A percentile compares a stretch with the other conserved stretches of the same genome.
Evolutionary conservation across 202 grass and related monocot species (phyloP).

Genomic region (Setaria viridis): DNA sequence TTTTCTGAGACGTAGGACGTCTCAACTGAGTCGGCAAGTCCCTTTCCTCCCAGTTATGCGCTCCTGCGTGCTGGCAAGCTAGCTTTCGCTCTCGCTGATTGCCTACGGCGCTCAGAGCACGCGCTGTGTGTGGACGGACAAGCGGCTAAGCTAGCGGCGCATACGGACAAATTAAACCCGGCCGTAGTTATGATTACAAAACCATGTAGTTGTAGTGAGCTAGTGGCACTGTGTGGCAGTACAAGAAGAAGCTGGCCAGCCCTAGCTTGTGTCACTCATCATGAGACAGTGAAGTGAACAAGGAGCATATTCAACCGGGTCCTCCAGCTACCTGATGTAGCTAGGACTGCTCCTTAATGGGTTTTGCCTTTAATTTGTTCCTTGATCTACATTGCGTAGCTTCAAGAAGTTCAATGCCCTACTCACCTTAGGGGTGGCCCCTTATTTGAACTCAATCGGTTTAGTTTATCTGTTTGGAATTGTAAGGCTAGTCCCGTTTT

Average conservation of each 20-base stretch:
- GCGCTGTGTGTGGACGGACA: not conserved
- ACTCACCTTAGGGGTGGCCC: not conserved
- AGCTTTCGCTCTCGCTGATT: slow-evolving; percentile 25
- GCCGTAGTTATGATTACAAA: not conserved
- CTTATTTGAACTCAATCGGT: not conserved
- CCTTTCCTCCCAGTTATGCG: slow-evolving; percentile 39
- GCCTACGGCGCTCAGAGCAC: slow-evolving; percentile 16
- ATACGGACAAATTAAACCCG: slow-evolving; percentile 6
- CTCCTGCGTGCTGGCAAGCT: not conserved
- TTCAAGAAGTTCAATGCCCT: not conserved
- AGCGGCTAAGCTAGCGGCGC: not conserved
- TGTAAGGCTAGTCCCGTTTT: too few relatives aligned
- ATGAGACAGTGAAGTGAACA: slow-evolving; percentile 32
- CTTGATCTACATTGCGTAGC: not conserved
- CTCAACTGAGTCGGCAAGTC: slow-evolving; percentile 44
- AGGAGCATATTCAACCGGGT: not conserved
- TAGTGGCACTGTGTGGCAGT: too few relatives aligned
- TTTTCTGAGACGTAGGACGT: slow-evolving; percentile 51
- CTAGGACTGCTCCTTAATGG: not conserved
- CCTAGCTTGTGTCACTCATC: not conserved
- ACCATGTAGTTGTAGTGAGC: not conserved
- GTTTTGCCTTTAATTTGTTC: not conserved
- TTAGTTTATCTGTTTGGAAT: not conserved
- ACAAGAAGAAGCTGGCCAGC: not conserved
- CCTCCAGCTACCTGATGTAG: not conserved